Evolutionary conservation across 2,329 filamentous ascomycete genomes (phyloP).

Genomic region (Pseudocercospora vitis): DNA sequence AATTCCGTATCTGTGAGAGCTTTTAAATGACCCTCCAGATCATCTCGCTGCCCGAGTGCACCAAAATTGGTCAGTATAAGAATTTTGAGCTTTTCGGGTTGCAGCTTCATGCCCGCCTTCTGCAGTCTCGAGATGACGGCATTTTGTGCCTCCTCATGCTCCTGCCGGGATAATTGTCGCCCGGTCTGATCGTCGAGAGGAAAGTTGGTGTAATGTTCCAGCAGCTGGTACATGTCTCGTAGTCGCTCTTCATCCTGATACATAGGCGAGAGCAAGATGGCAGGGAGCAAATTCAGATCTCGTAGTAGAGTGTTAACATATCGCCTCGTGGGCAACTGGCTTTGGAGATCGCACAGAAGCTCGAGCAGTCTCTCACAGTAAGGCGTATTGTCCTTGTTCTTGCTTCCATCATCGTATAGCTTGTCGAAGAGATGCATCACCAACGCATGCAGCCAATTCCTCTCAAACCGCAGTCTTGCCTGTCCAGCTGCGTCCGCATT

Average conservation of each 20-base stretch:
- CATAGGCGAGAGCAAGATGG: slow-evolving; percentile 74
- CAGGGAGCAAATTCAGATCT: slow-evolving; percentile 79
- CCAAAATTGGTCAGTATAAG: slow-evolving; percentile 90
- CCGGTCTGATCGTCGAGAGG: slow-evolving; percentile 89
- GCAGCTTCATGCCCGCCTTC: slow-evolving; percentile 69
- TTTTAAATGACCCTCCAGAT: slow-evolving; percentile 74
- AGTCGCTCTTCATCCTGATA: slow-evolving; percentile 75
- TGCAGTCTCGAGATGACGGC: slow-evolving; percentile 75
- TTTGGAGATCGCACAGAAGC: slow-evolving; percentile 84
- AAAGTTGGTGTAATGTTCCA: slow-evolving; percentile 85
- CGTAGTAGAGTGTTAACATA: slow-evolving; percentile 88
- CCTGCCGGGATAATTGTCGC: slow-evolving; percentile 67
- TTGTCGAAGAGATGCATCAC: slow-evolving; percentile 77
- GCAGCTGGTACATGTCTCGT: slow-evolving; percentile 75
- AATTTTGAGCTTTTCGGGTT: slow-evolving; percentile 87
- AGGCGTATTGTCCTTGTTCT: slow-evolving; percentile 57
- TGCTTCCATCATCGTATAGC: slow-evolving; percentile 58
- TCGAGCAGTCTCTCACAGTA: slow-evolving; percentile 96
- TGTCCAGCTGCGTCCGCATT: slow-evolving; percentile 78
- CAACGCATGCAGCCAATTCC: slow-evolving; percentile 88
- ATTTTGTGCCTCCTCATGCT: slow-evolving; percentile 80
- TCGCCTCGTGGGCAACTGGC: slow-evolving; percentile 87
- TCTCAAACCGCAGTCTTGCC: slow-evolving; percentile 80
- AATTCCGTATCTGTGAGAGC: slow-evolving; percentile 74
- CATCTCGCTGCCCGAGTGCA: slow-evolving; percentile 75